A percentile compares a stretch with the other conserved stretches of the same genome.
phyloP scores from a whole-genome alignment of 192 early-diverging fungal species.

The Entomortierella lignicola region DNA sequence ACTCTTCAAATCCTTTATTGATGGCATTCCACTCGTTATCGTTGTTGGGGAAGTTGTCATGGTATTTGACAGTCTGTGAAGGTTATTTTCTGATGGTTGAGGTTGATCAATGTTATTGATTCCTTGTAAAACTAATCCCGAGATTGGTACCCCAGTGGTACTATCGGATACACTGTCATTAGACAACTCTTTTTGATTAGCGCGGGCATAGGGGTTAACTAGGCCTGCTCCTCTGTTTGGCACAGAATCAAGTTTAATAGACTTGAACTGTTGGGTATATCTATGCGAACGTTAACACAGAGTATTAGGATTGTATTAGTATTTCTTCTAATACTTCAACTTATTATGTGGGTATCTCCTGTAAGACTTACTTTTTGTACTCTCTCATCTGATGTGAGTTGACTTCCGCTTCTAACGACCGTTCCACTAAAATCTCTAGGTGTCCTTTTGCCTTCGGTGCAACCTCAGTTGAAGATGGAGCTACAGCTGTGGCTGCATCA shows the following conservation, averaged over 20 bases:
- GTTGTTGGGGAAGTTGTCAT: conserved; percentile 5
- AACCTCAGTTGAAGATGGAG: neutral
- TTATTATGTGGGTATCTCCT: neutral
- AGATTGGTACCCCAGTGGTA: neutral
- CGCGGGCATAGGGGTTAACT: conserved; percentile 6
- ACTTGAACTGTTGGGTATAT: conserved; percentile 54
- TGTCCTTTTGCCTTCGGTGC: conserved; percentile 24
- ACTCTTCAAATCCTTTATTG: neutral
- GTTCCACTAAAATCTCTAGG: conserved; percentile 33
- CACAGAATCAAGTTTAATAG: conserved; percentile 47
- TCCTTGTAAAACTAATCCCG: conserved; percentile 6
- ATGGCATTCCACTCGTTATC: neutral
- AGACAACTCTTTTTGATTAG: neutral
- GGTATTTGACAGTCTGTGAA: neutral
- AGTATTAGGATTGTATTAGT: no score
- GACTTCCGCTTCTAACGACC: conserved; percentile 20
- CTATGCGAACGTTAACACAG: no score
- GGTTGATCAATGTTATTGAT: conserved; percentile 1
- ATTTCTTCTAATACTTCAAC: no score
- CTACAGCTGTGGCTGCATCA: neutral
- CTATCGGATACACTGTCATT: neutral
- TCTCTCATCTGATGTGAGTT: conserved; percentile 28
- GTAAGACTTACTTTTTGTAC: conserved; percentile 25
- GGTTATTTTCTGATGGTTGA: neutral
- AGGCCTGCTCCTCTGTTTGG: conserved; percentile 22